Base-by-base conservation (phyloP, 108 stramenopile genomes). In the Epipyxis sp. region DNA sequence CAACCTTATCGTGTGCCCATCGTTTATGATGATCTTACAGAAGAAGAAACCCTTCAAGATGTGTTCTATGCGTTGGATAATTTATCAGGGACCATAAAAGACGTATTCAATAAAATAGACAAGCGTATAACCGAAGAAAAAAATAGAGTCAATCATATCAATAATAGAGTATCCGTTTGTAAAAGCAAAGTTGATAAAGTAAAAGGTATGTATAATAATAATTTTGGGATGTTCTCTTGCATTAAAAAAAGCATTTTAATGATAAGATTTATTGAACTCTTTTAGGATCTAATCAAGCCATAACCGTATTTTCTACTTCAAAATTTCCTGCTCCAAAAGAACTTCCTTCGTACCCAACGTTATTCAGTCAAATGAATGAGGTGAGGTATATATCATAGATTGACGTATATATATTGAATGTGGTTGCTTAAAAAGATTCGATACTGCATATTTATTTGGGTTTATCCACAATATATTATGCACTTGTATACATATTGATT, bases 301-400 rank as follows among this genome's bases (percentile, higher is more conserved):
- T 57, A 30, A 74, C 71, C 34, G 34, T 74, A 27, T 74, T 74
- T 57, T 74, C 71, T 10, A 74, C 71, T 30, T 37, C 71, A 37
- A 74, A 74, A 42, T 74, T 34, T 74, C 71, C 71, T 37, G 71
- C 13, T 29, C 50, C 71, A 42, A 74, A 74, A 39, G 20, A 74
- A 74, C 25, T 74, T 13, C 71, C 71, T 13, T 29, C 29, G 6
- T 3, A 13, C 27, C 13, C 13, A 6, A 74, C 71, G 13, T 37
- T 74, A 37, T 37, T 74, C 6, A 27, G 43, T 50, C 46, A 50
- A 50, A n/a, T n/a, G n/a, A n/a, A n/a, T n/a, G n/a, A n/a, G n/a
- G n/a, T n/a, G n/a, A n/a, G n/a, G n/a, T n/a, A 41, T 68, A 20
- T 37, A 68, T 68, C 41, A 25, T 68, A 68, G 20, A 25, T 68